Percentiles rank a stretch among this genome's conserved stretches.
Conservation (phyloP, 768 basidiomycete genomes). For the Polyporus arcularius region DNA sequence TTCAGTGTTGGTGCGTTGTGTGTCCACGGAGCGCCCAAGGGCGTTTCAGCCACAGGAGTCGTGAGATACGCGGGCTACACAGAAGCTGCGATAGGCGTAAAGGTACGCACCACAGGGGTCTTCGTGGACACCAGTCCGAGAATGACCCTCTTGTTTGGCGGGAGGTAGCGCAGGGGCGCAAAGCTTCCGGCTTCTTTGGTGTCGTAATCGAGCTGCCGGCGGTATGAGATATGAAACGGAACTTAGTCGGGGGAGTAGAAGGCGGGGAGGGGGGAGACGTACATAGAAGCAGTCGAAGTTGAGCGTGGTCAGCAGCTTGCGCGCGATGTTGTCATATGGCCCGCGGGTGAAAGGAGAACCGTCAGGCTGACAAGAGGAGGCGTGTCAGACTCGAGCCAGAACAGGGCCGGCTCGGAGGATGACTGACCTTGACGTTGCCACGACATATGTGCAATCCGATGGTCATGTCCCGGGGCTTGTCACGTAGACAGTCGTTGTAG, state of each 20-base stretch:
- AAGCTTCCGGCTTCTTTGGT: slow-evolving; percentile 62
- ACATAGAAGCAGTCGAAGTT: slow-evolving; percentile 52
- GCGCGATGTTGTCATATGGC: slow-evolving; percentile 52
- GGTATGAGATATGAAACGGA: too few species aligned
- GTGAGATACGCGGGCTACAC: neutral
- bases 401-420: slow-evolving; percentile 32
- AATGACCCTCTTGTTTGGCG: slow-evolving; percentile 41
- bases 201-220: slow-evolving; percentile 56
- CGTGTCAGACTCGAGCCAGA: too few species aligned
- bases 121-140: slow-evolving; percentile 46
- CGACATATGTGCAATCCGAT: slow-evolving; percentile 64
- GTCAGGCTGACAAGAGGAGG: slow-evolving; percentile 30
- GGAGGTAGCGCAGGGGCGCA: slow-evolving; percentile 49
- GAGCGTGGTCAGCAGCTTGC: slow-evolving; percentile 54
- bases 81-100: too few species aligned
- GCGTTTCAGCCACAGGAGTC: neutral
- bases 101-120: slow-evolving; percentile 32
- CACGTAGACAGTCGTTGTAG: slow-evolving; percentile 54
- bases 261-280: neutral
- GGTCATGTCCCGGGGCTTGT: slow-evolving; percentile 51
- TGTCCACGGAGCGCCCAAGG: neutral
- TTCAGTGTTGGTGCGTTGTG: neutral
- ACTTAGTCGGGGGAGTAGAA: neutral
- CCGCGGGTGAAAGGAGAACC: slow-evolving; percentile 58
- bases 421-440: slow-evolving; percentile 33